Conservation (phyloP, 352 stramenopile genomes). For the Aphanomyces stellatus region DNA sequence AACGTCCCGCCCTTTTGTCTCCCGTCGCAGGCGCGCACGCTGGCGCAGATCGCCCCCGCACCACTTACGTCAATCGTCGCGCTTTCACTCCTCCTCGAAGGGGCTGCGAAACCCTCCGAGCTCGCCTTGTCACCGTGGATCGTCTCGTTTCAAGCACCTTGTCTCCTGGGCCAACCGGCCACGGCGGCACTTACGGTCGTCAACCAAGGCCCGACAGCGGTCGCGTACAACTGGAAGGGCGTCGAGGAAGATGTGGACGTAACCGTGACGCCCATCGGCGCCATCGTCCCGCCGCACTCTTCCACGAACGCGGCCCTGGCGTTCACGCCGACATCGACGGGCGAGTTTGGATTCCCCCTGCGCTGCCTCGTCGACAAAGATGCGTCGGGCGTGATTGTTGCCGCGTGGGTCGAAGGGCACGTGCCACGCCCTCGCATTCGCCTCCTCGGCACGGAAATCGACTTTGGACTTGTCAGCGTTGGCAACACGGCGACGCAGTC, state of each 20-base stretch:
- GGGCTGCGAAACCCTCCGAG: not conserved
- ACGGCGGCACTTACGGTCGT: not conserved
- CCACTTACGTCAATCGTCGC: slow-evolving; percentile 1
- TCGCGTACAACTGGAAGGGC: slow-evolving; percentile 2
- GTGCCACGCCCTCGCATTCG: slow-evolving; percentile 36
- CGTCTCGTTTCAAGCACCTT: not conserved
- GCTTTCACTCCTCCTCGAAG: slow-evolving; percentile 3
- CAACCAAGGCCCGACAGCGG: not conserved
- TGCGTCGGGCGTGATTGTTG: not conserved
- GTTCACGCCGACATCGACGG: slow-evolving; percentile 1
- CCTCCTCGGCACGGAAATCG: slow-evolving; percentile 42
- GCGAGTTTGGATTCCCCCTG: slow-evolving; percentile 3
- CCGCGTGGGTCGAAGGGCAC: slow-evolving; percentile 14
- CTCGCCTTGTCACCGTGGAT: not conserved
- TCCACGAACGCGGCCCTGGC: not conserved
- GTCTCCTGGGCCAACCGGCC: not conserved
- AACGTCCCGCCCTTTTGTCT: slow-evolving; percentile 16
- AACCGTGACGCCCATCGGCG: not conserved
- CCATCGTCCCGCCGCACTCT: not conserved
- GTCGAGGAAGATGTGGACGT: not conserved
- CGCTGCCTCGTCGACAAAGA: not conserved
- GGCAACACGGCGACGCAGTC: slow-evolving; percentile 35
- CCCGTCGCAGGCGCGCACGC: not conserved
- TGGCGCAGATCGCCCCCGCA: not conserved
- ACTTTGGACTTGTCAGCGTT: slow-evolving; percentile 68